These are phyloP conservation scores for Hemisphaericaspora xylanilytica DNA, from an alignment of 1,139 yeast species.

Conservation along the genomic window DNA sequence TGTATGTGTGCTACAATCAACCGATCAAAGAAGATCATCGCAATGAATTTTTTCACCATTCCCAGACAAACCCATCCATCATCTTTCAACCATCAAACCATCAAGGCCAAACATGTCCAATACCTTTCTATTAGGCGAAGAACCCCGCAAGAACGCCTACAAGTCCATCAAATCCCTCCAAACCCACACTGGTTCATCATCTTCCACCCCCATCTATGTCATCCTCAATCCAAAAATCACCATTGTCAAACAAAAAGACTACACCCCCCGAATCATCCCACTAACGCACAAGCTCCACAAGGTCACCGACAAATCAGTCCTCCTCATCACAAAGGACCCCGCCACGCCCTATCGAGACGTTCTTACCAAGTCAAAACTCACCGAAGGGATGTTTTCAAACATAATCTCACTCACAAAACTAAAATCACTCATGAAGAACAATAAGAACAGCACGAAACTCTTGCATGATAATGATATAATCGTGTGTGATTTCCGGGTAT, in stretches of 20 bases:
- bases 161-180: slow-evolving; percentile 25
- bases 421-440: slow-evolving; percentile 45
- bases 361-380: slow-evolving; percentile 42
- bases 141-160: slow-evolving; percentile 22
- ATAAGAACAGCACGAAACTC: slow-evolving; percentile 38
- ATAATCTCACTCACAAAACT: slow-evolving; percentile 58
- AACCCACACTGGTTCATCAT: slow-evolving; percentile 8
- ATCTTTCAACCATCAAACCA: background rate
- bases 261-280: slow-evolving; percentile 65
- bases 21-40: slow-evolving; percentile 1
- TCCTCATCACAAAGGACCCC: slow-evolving; percentile 70
- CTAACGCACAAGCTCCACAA: slow-evolving; percentile 50
- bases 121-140: slow-evolving; percentile 24
- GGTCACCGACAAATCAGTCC: slow-evolving; percentile 46
- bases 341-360: slow-evolving; percentile 51
- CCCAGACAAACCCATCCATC: background rate
- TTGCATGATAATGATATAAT: slow-evolving; percentile 64
- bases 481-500: slow-evolving; percentile 63
- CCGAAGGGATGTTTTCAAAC: slow-evolving; percentile 59
- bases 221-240: slow-evolving; percentile 54
- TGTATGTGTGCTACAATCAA: background rate
- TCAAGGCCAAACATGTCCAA: background rate
- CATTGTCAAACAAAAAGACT: slow-evolving; percentile 50
- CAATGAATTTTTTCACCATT: background rate
- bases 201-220: slow-evolving; percentile 35